Evolutionary conservation across 1,139 yeast species (phyloP).

Genomic region (Candida glucosophila): DNA sequence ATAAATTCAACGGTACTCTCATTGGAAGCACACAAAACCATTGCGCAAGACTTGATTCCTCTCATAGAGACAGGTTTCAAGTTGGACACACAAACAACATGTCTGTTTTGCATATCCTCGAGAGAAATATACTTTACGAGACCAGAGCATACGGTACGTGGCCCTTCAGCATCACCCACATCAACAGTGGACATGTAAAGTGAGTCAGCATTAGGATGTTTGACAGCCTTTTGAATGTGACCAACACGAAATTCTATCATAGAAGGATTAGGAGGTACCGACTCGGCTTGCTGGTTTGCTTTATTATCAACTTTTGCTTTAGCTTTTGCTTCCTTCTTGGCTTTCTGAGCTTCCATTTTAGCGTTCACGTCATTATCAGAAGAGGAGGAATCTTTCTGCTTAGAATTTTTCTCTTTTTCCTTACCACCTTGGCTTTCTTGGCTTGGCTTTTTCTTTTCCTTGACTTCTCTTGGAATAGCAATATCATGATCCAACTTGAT

Average conservation of each 20-base stretch:
- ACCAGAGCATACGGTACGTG: constrained; percentile 97
- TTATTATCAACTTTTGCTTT: constrained; percentile 58
- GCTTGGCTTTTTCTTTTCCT: constrained; percentile 41
- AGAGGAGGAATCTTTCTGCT: constrained; percentile 18
- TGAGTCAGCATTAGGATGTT: constrained; percentile 97
- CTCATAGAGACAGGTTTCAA: constrained; percentile 62
- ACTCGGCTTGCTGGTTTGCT: constrained; percentile 48
- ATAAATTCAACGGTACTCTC: constrained; percentile 76
- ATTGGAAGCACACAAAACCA: constrained; percentile 90
- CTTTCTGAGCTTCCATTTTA: constrained; percentile 53
- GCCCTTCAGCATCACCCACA: constrained; percentile 93
- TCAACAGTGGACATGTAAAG: constrained; percentile 94
- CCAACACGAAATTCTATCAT: constrained; percentile 93
- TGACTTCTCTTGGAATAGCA: constrained; percentile 51
- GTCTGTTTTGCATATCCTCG: constrained; percentile 38
- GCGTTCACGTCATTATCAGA: constrained; percentile 58
- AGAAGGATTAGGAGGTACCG: constrained; percentile 65
- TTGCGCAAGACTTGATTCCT: constrained; percentile 89
- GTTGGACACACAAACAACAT: constrained; percentile 49
- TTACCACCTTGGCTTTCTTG: constrained; percentile 15
- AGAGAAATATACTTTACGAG: constrained; percentile 43
- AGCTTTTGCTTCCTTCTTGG: constrained; percentile 66
- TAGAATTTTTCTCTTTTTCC: constrained; percentile 25
- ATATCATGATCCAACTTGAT: constrained; percentile 50
- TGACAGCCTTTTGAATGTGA: constrained; percentile 89